These are phyloP conservation scores for Heterobasidion irregulare DNA, from an alignment of 1,284 basidiomycete species.

Conservation along the genomic window DNA sequence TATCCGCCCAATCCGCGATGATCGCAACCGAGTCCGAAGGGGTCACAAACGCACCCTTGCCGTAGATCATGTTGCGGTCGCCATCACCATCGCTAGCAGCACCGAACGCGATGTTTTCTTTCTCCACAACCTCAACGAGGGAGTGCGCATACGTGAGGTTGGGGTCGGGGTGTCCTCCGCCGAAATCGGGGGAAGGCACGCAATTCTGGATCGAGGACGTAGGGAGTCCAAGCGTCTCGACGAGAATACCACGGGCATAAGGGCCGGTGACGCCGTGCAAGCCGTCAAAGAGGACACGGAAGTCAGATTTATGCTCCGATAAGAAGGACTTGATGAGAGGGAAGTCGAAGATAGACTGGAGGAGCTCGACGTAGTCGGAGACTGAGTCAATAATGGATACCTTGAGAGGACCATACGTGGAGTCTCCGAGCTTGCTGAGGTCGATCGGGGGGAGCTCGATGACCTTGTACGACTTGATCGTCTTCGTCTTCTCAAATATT, in stretches of 20 bases:
- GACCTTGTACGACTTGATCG: conserved; percentile 80
- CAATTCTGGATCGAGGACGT: conserved; percentile 87
- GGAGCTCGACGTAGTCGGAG: conserved; percentile 78
- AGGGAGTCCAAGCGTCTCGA: conserved; percentile 78
- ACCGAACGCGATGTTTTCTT: conserved; percentile 83
- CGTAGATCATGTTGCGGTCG: conserved; percentile 99
- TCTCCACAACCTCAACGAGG: conserved; percentile 90
- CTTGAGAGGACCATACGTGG: conserved; percentile 74
- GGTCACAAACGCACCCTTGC: conserved; percentile 95
- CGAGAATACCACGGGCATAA: conserved; percentile 86
- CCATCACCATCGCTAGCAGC: conserved; percentile 98
- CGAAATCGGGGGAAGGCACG: conserved; percentile 88
- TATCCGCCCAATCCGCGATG: conserved; percentile 96
- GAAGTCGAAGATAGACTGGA: conserved; percentile 94
- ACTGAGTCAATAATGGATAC: conserved; percentile 96
- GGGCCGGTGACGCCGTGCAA: conserved; percentile 97
- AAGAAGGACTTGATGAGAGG: conserved; percentile 89
- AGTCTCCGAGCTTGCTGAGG: conserved; percentile 77
- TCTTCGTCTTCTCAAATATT: conserved; percentile 89
- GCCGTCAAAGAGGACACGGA: conserved; percentile 93
- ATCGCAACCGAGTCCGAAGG: conserved; percentile 97
- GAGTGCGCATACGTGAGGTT: conserved; percentile 97
- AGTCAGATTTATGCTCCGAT: conserved; percentile 54
- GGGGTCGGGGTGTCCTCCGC: conserved; percentile 95
- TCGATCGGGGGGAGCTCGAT: conserved; percentile 65